Evolutionary conservation across 768 basidiomycete species (phyloP).

Genomic region (Inosperma sp.): DNA sequence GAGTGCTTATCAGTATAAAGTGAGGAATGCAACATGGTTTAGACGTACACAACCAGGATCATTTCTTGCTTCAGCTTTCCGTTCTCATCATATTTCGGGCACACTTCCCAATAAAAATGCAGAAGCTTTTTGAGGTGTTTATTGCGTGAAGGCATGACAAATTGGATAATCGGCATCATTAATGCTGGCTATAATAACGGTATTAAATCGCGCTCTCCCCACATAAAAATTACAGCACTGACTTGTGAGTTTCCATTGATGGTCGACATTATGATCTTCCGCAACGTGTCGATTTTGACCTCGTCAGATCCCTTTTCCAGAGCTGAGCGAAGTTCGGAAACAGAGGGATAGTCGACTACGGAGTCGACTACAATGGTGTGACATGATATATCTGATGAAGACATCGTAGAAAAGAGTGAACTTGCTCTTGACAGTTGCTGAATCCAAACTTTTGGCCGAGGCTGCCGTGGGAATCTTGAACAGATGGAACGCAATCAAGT

Average conservation of each 20-base stretch:
- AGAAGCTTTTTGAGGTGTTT: slow-evolving; percentile 96
- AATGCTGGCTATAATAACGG: slow-evolving; percentile 60
- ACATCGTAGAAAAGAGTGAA: slow-evolving; percentile 27
- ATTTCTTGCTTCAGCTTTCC: slow-evolving; percentile 99
- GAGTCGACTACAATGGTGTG: slow-evolving; percentile 79
- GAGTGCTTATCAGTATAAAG: slow-evolving; percentile 6
- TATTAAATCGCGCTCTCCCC: not conserved
- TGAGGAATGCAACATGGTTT: not conserved
- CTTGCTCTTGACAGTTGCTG: too few species aligned
- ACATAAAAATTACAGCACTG: slow-evolving; percentile 23
- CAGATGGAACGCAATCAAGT: too few species aligned
- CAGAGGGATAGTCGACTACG: slow-evolving; percentile 68
- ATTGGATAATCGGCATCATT: slow-evolving; percentile 99
- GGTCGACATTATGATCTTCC: slow-evolving; percentile 88
- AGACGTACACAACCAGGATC: slow-evolving; percentile 93
- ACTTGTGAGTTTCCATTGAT: slow-evolving; percentile 94
- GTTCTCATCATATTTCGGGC: slow-evolving; percentile 94
- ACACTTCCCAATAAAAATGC: slow-evolving; percentile 96
- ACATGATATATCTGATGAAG: slow-evolving; percentile 58
- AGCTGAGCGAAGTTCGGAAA: slow-evolving; percentile 72
- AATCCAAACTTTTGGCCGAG: too few species aligned
- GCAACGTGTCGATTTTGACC: slow-evolving; percentile 92
- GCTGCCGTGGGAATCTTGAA: too few species aligned
- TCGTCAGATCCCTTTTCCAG: slow-evolving; percentile 97
- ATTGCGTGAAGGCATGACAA: slow-evolving; percentile 90